Evolutionary conservation across 1,284 basidiomycete species (phyloP).

Genomic region (Sporisorium iseilematis-ciliati): DNA sequence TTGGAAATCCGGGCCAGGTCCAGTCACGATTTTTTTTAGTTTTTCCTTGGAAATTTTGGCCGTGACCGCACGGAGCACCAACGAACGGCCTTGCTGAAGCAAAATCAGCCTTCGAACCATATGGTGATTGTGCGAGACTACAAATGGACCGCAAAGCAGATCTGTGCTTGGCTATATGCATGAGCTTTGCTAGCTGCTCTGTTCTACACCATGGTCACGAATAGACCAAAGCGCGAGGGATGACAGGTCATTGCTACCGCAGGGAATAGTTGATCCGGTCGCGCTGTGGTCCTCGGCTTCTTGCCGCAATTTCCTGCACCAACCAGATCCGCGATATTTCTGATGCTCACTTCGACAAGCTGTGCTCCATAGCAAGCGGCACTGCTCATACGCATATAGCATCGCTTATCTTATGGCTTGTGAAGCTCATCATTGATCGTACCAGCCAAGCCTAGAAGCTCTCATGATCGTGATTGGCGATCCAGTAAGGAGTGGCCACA

Average conservation of each 20-base stretch:
- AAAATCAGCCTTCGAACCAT: not conserved
- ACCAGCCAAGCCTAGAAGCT: not conserved
- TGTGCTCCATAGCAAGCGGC: not conserved
- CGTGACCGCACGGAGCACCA: not conserved
- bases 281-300: slow-evolving; percentile 3
- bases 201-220: not conserved
- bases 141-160: not conserved
- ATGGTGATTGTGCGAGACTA: not conserved
- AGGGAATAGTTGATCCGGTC: slow-evolving; percentile 1
- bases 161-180: not conserved
- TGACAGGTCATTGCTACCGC: not conserved
- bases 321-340: not conserved
- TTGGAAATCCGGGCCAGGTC: slow-evolving; percentile 8
- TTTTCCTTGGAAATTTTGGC: not conserved
- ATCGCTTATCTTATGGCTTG: not conserved
- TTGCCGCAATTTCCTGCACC: slow-evolving; percentile 10
- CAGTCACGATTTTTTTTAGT: not conserved
- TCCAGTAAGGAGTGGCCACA: too few relatives aligned
- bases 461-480: too few relatives aligned
- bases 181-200: too few relatives aligned
- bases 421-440: not conserved
- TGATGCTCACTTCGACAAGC: not conserved
- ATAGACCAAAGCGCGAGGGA: not conserved
- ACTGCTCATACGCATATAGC: not conserved
- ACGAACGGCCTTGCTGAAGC: not conserved